These are phyloP conservation scores for Suhomyces guaymorum DNA, from an alignment of 1,139 yeast genomes.

Conservation along the genomic window DNA sequence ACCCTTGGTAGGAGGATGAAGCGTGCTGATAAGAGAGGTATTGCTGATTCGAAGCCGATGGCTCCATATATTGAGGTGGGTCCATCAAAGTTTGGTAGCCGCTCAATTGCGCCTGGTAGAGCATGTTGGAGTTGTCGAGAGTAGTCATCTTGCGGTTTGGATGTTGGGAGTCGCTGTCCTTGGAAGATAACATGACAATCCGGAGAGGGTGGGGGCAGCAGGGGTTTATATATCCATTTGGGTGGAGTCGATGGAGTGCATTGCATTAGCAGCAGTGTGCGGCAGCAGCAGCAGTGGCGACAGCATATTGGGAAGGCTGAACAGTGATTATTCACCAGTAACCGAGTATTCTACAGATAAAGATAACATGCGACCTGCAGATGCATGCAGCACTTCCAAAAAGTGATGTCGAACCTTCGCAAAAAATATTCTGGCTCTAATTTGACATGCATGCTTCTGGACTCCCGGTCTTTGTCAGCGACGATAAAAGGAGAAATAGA, in stretches of 20 bases:
- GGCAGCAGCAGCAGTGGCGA: no score
- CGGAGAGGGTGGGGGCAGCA: neutral
- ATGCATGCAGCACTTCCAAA: slow-evolving; percentile 3
- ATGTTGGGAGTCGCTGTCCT: slow-evolving; percentile 3
- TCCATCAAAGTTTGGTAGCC: slow-evolving; percentile 4
- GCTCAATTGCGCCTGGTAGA: slow-evolving; percentile 3
- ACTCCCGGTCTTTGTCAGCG: no score
- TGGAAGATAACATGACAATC: slow-evolving; percentile 4
- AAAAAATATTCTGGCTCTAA: neutral
- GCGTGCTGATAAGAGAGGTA: no score
- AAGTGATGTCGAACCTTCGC: no score
- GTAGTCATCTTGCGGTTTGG: slow-evolving; percentile 5
- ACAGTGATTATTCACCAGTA: slow-evolving; percentile 4
- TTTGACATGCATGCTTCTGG: slow-evolving; percentile 3
- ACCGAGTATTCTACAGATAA: slow-evolving; percentile 8
- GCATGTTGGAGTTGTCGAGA: slow-evolving; percentile 6
- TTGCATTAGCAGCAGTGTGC: no score
- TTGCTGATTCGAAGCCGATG: slow-evolving; percentile 5
- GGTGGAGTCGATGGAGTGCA: neutral
- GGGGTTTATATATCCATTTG: slow-evolving; percentile 2
- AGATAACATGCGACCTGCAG: slow-evolving; percentile 6
- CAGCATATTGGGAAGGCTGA: slow-evolving; percentile 9
- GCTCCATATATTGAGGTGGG: slow-evolving; percentile 4
- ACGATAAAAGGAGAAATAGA: no score
- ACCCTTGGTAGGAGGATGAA: neutral